Base-by-base conservation (phyloP, 352 stramenopile genomes). In the Peronospora belbahrii region DNA sequence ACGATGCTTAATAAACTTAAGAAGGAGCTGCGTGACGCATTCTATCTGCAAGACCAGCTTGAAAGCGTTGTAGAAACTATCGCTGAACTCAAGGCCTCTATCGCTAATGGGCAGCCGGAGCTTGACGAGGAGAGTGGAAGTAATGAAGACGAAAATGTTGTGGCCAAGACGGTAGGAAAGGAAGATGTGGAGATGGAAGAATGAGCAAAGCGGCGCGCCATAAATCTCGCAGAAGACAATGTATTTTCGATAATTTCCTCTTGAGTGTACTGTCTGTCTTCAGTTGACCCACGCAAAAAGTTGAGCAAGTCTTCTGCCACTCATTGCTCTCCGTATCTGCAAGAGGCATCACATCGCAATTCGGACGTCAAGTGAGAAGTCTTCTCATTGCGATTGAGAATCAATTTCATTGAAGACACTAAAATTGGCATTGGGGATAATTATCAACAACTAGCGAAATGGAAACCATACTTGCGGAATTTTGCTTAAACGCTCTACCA, bases 171-270 rank as follows among this genome's bases (percentile, higher is more conserved):
- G 27, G 48, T 63, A 54, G 65, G 63, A 59, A 50, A 75, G 22
- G 67, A 88, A 42, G 78, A 90, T 38, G 75, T 90, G 31, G 81
- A 89, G 28, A 92, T 92, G 81, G 75, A 89, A 54, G 74, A 74
- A 58, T 85, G 58, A 80, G 47, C 47, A 48, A 56, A 52, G 47
- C 51, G 52, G 31, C 46, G 24, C 33, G 39, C 18, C 24, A 78
- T 77, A 84, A 55, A 75, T 79, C 73, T 70, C 64, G 49, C 25
- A n/a, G n/a, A n/a, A 50, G 41, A 46, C 35, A 69, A 63, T 67
- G 44, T 66, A 67, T 80, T 57, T 60, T 57, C n/a, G 57, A 63
- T 66, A 55, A 46, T 52, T 45, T 33, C 56, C 19, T 32, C 30
- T 22, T 22, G 20, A 10, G 24, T 28, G 24, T 17, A 31, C 22